Evolutionary conservation across 2,329 filamentous ascomycete genomes (phyloP).

Genomic region (Ophiostoma quercus): DNA sequence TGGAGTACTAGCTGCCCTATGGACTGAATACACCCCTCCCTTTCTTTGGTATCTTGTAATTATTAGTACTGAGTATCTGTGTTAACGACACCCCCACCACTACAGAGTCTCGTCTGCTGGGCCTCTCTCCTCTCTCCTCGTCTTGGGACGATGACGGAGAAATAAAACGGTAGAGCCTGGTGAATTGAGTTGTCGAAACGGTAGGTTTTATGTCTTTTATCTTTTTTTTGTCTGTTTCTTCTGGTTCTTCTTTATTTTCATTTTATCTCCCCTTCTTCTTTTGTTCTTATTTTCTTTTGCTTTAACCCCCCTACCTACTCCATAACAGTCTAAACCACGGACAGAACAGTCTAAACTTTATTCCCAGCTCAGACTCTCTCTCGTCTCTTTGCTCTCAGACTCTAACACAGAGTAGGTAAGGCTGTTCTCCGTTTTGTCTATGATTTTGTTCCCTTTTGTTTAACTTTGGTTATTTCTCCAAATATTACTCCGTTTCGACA

Average conservation of each 20-base stretch:
- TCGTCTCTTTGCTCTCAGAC: background rate
- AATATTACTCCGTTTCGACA: background rate
- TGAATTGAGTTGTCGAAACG: conserved; percentile 12
- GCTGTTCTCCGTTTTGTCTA: background rate
- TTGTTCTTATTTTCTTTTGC: background rate
- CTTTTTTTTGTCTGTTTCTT: background rate
- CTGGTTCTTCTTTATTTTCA: background rate
- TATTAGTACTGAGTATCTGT: no score
- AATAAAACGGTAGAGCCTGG: background rate
- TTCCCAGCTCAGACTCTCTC: conserved; percentile 6
- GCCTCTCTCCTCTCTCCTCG: background rate
- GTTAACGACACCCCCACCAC: background rate
- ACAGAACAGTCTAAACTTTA: conserved; percentile 13
- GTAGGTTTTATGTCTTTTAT: background rate
- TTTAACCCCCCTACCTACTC: background rate
- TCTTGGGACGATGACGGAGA: conserved; percentile 8
- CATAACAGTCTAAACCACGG: background rate
- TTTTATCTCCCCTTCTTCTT: background rate
- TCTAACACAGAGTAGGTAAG: background rate
- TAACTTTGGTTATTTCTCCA: background rate
- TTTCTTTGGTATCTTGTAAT: background rate
- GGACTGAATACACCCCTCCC: background rate
- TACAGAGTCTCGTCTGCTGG: background rate
- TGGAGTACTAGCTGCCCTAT: conserved; percentile 4
- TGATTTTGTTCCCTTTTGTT: no score